phyloP scores from a whole-genome alignment of 2,329 filamentous ascomycete genomes.

The Colletotrichum australisinense region DNA sequence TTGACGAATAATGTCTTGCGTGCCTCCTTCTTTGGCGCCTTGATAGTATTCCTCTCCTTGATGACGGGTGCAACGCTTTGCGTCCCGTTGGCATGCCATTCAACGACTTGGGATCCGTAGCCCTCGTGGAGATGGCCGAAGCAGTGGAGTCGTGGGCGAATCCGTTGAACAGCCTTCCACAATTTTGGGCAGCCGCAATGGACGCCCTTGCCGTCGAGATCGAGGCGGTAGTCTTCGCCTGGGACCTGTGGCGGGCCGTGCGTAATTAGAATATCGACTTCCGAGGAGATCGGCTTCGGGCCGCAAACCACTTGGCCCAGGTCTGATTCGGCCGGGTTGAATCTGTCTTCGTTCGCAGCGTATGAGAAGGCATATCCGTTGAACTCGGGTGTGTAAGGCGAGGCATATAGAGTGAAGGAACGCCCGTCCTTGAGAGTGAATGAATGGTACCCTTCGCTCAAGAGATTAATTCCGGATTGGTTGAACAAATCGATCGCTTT shows the following conservation, averaged over 20 bases:
- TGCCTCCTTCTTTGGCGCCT: background rate
- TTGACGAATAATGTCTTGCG: background rate
- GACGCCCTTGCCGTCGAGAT: background rate
- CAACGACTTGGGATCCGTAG: background rate
- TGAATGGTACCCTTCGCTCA: background rate
- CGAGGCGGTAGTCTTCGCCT: background rate
- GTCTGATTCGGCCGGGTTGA: background rate
- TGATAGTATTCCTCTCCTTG: background rate
- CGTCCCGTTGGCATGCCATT: background rate
- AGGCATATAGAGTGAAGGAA: background rate
- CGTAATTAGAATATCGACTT: background rate
- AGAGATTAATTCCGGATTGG: background rate
- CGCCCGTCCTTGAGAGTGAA: background rate
- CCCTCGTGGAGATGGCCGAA: background rate
- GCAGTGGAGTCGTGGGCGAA: background rate
- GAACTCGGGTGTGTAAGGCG: background rate
- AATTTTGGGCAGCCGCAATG: background rate
- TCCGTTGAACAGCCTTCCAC: background rate
- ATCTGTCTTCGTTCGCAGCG: background rate
- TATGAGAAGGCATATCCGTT: background rate
- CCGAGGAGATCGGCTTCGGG: background rate
- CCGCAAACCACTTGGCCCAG: background rate
- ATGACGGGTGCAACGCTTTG: background rate
- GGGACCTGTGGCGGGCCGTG: background rate
- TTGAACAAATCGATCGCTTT: background rate